phyloP scores from a whole-genome alignment of 2,329 filamentous ascomycete genomes.

The Paracoccidioides brasiliensis region DNA sequence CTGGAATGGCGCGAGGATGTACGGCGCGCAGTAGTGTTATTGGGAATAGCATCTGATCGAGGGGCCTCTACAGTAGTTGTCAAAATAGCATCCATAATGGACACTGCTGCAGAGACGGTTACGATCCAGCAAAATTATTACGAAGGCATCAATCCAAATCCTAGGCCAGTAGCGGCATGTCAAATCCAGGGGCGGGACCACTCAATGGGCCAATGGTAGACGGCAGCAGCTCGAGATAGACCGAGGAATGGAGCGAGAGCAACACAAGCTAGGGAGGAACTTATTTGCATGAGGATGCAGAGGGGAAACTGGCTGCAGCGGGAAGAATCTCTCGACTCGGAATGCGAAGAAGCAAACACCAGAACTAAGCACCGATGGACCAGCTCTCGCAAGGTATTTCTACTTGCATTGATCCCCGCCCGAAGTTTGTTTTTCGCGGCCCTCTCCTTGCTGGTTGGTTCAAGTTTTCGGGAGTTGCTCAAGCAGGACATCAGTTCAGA shows the following conservation, averaged over 20 bases:
- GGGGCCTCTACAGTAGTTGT: background rate
- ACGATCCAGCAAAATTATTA: background rate
- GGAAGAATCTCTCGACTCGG: too few species aligned
- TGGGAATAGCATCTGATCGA: background rate
- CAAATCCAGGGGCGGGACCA: background rate
- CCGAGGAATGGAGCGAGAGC: conserved; percentile 3
- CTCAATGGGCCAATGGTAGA: conserved; percentile 6
- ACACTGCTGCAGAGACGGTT: background rate
- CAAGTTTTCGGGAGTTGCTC: too few species aligned
- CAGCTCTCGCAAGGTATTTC: too few species aligned
- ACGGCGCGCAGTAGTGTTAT: background rate
- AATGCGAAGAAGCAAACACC: too few species aligned
- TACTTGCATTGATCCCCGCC: too few species aligned
- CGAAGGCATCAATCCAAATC: background rate
- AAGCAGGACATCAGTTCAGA: too few species aligned
- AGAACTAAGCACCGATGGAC: too few species aligned
- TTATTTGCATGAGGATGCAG: background rate
- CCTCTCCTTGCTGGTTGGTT: too few species aligned
- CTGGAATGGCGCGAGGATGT: conserved; percentile 4
- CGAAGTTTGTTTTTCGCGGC: too few species aligned
- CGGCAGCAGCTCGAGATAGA: background rate
- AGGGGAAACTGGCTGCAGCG: background rate
- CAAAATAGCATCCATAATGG: conserved; percentile 1
- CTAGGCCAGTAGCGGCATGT: conserved; percentile 1
- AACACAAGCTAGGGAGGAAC: background rate